Conservation (phyloP, 306 rosid species). For the Pueraria montana region DNA sequence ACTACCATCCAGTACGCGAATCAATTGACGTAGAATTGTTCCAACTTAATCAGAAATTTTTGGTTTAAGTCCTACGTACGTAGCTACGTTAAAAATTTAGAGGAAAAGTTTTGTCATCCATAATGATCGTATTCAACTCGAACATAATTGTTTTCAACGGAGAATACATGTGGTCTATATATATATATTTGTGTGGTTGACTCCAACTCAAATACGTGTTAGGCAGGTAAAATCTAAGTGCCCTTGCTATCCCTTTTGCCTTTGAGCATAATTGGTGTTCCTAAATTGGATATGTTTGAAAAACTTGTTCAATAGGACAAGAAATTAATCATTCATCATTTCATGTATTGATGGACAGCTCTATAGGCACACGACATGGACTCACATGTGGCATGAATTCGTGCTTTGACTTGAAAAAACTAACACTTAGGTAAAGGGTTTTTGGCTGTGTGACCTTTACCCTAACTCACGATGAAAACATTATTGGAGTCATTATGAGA, state of each 20-base stretch:
- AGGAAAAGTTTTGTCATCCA: no score
- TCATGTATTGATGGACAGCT: slow-evolving; percentile 38
- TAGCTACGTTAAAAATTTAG: no score
- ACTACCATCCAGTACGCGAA: no score
- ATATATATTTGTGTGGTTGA: no score
- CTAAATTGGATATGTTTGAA: slow-evolving; percentile 44
- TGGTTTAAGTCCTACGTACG: no score
- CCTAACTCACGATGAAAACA: slow-evolving; percentile 16
- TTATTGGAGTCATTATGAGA: slow-evolving; percentile 42
- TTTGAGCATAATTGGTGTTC: background rate
- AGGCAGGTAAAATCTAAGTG: slow-evolving; percentile 30
- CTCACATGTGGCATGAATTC: slow-evolving; percentile 44
- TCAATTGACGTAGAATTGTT: no score
- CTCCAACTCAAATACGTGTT: slow-evolving; percentile 16
- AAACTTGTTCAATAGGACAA: slow-evolving; percentile 41
- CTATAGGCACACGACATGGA: slow-evolving; percentile 29
- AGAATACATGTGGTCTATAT: no score
- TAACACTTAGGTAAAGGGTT: slow-evolving; percentile 13
- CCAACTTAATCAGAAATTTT: no score
- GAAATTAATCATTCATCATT: slow-evolving; percentile 40
- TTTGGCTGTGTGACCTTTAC: slow-evolving; percentile 5
- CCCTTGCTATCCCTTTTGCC: slow-evolving; percentile 16
- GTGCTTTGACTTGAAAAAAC: slow-evolving; percentile 45
- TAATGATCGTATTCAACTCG: no score
- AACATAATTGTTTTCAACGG: no score